Percentiles rank a stretch among this genome's conserved stretches.
These are phyloP conservation scores for Oehlia diaphana DNA, from an alignment of 192 early-diverging fungal species.

Conservation along the genomic window DNA sequence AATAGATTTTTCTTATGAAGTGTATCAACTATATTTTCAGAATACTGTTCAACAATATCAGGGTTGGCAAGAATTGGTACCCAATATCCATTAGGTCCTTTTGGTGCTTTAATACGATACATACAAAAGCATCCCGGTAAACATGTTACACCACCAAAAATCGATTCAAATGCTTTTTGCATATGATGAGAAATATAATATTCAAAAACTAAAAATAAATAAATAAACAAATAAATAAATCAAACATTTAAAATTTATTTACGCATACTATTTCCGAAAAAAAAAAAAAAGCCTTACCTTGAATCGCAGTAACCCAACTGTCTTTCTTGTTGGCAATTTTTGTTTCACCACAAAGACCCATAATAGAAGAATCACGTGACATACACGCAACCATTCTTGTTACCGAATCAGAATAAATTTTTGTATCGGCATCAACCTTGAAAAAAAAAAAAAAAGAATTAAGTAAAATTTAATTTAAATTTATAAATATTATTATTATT, in stretches of 20 bases:
- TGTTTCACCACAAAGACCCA: slow-evolving; percentile 80
- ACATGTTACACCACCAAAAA: slow-evolving; percentile 85
- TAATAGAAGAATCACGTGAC: slow-evolving; percentile 69
- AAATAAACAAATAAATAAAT: slow-evolving; percentile 16
- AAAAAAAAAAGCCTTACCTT: slow-evolving; percentile 31
- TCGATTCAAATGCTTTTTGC: slow-evolving; percentile 81
- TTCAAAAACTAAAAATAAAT: slow-evolving; percentile 63
- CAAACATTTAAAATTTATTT: too few species aligned
- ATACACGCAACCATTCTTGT: slow-evolving; percentile 70
- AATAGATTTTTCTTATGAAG: slow-evolving; percentile 94
- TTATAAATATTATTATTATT: background rate
- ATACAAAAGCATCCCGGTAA: slow-evolving; percentile 85
- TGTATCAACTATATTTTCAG: slow-evolving; percentile 82
- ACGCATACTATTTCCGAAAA: too few species aligned
- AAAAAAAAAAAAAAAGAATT: background rate
- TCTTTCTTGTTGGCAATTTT: slow-evolving; percentile 81
- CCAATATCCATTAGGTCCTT: slow-evolving; percentile 75
- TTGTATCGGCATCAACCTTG: slow-evolving; percentile 82
- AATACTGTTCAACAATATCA: slow-evolving; percentile 82
- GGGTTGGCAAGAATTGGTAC: slow-evolving; percentile 85
- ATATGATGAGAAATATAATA: slow-evolving; percentile 86
- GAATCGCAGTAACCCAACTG: slow-evolving; percentile 79
- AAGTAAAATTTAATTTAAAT: too few species aligned
- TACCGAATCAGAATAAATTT: slow-evolving; percentile 74
- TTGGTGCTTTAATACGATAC: slow-evolving; percentile 84